These are phyloP conservation scores for Suillus ampliporus DNA, from an alignment of 768 basidiomycete genomes.

Conservation along the genomic window DNA sequence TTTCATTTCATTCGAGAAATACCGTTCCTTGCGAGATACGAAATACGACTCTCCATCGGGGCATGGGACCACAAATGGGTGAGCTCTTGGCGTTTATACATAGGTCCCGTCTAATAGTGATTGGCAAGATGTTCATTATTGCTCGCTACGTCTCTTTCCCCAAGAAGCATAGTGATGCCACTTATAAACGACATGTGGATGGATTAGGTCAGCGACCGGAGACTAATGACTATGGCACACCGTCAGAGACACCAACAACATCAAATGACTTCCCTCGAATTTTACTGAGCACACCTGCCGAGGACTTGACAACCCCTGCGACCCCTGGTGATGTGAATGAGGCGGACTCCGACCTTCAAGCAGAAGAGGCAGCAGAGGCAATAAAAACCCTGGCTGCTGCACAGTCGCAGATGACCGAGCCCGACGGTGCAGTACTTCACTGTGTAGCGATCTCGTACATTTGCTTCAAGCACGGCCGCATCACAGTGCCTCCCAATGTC, in stretches of 20 bases:
- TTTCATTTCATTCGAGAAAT: slow-evolving; percentile 76
- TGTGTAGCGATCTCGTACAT: slow-evolving; percentile 66
- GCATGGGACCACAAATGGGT: slow-evolving; percentile 87
- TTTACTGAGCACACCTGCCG: slow-evolving; percentile 44
- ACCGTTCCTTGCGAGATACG: slow-evolving; percentile 62
- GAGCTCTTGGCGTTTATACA: slow-evolving; percentile 23
- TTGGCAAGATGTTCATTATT: slow-evolving; percentile 60
- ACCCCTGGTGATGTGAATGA: slow-evolving; percentile 20
- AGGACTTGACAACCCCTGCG: slow-evolving; percentile 31
- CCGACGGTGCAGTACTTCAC: slow-evolving; percentile 63
- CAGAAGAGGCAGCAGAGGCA: slow-evolving; percentile 20
- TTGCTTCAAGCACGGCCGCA: slow-evolving; percentile 74
- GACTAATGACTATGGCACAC: slow-evolving; percentile 11
- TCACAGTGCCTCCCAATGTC: slow-evolving; percentile 74
- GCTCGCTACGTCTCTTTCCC: slow-evolving; percentile 67
- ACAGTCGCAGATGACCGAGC: slow-evolving; percentile 24
- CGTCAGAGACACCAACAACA: slow-evolving; percentile 23
- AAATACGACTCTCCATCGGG: slow-evolving; percentile 60
- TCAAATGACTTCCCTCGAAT: slow-evolving; percentile 26
- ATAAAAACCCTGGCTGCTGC: slow-evolving; percentile 15
- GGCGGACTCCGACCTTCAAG: slow-evolving; percentile 16
- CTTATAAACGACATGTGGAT: neutral
- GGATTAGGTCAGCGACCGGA: neutral
- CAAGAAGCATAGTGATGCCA: slow-evolving; percentile 17
- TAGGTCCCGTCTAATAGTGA: neutral